phyloP scores from a whole-genome alignment of 2,329 filamentous ascomycete genomes.

The Xylariaceae sp. region DNA sequence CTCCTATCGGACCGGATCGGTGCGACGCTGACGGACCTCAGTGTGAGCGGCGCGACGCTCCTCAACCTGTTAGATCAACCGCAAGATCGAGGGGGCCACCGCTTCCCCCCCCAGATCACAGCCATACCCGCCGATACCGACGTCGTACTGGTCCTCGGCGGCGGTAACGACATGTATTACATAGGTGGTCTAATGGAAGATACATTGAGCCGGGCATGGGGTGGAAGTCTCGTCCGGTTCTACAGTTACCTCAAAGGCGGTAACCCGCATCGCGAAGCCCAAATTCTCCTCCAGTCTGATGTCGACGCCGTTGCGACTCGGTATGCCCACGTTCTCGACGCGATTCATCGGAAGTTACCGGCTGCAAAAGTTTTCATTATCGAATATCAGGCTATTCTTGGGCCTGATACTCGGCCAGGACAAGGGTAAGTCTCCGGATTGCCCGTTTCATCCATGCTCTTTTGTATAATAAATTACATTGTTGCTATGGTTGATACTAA shows the following conservation, averaged over 20 bases:
- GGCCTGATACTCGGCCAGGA: slow-evolving; percentile 22
- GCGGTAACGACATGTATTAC: slow-evolving; percentile 38
- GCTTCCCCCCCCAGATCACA: slow-evolving; percentile 34
- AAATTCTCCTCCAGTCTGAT: slow-evolving; percentile 9
- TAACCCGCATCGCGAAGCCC: slow-evolving; percentile 13
- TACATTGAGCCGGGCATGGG: slow-evolving; percentile 20
- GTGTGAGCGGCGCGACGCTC: slow-evolving; percentile 36
- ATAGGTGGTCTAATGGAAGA: slow-evolving; percentile 34
- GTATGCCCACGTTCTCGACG: slow-evolving; percentile 25
- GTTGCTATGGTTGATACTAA: no score
- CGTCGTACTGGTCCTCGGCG: slow-evolving; percentile 35
- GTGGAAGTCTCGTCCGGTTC: slow-evolving; percentile 10
- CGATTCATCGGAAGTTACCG: slow-evolving; percentile 36
- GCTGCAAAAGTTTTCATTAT: slow-evolving; percentile 40
- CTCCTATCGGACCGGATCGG: slow-evolving; percentile 26
- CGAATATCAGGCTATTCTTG: slow-evolving; percentile 35
- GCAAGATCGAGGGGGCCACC: slow-evolving; percentile 24
- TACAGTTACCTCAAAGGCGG: slow-evolving; percentile 10
- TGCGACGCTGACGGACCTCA: slow-evolving; percentile 29
- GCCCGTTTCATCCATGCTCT: not conserved
- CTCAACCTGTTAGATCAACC: slow-evolving; percentile 34
- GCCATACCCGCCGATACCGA: slow-evolving; percentile 32
- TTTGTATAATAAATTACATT: no score
- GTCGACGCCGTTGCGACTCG: slow-evolving; percentile 22
- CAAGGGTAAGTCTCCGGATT: not conserved